These are phyloP conservation scores for Fraxinus sp. DNA, from an alignment of 305 asterid genomes.

Conservation along the genomic window DNA sequence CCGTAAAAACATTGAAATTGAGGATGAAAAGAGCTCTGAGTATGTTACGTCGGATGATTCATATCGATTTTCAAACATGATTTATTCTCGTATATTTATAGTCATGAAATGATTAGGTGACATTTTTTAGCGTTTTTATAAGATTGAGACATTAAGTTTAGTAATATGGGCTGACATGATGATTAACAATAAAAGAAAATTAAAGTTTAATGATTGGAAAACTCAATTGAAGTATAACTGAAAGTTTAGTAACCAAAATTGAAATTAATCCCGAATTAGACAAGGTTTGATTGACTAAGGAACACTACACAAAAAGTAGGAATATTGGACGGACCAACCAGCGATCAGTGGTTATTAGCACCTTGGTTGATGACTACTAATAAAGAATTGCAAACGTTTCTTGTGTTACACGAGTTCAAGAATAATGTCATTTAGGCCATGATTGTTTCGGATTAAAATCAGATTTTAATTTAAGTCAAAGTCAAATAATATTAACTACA, in stretches of 20 bases:
- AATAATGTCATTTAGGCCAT: too few relatives aligned
- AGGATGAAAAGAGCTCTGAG: background rate
- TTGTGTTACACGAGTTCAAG: background rate
- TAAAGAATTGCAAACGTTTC: background rate
- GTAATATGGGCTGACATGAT: background rate
- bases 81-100: background rate
- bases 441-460: too few relatives aligned
- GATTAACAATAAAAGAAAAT: background rate
- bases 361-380: background rate
- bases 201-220: background rate
- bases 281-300: background rate
- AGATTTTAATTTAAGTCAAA: too few relatives aligned
- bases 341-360: background rate
- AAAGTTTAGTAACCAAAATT: background rate
- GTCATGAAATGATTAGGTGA: background rate
- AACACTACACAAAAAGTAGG: background rate
- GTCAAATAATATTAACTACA: too few relatives aligned
- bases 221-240: background rate
- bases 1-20: background rate
- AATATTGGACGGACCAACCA: background rate
- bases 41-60: background rate
- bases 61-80: background rate
- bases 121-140: background rate
- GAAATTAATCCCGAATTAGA: background rate
- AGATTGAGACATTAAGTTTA: background rate